Evolutionary conservation across 805 yeast genomes (phyloP), one percentile per base, ranked within the genome.

Genomic region (Wickerhamiella brachini): DNA sequence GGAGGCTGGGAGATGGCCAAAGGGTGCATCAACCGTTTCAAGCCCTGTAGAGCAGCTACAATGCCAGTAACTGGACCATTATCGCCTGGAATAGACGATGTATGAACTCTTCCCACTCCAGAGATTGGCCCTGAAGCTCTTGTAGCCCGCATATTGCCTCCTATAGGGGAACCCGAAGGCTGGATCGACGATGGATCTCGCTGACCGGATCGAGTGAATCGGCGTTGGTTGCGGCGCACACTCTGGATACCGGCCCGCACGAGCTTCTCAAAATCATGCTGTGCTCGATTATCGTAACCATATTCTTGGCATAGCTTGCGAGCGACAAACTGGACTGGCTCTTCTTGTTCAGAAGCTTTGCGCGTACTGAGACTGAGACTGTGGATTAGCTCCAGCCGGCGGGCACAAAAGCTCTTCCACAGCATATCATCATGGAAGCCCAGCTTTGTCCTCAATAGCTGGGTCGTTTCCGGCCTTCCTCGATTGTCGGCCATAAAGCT

Each of bases 181-280:
- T n/a, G 57, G 53, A 49, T 45, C 47, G 21, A 55, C 37, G 15
- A 51, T 47, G 21, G 8, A 18, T 45, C 47, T 10, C 39, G 22
- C 24, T 29, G 21, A 8, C 18, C 18, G n/a, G 37, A n/a, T 15
- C 47, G 39, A 9, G 38, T 45, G 23, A 45, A 45, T 13, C 47
- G 37, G 24, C 47, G 38, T 53, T 95, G 74, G 65, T 90, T 90
- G 57, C 98, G 72, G 55, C 97, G 71, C 1, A 85, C 97, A 49
- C 94, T 82, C 66, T 90, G 98, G 24, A 90, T 82, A 1, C 96
- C 97, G 9, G 95, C 94, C 38, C 95, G 72, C 0, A 93, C 97
- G 37, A 90, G 72, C 64, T 83, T 85, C 65, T 88, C 95, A 63
- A 90, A 90, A 57, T 93, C 97, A 1, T 71, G 66, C 24, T 79